Conservation (phyloP, 2,329 filamentous ascomycete genomes). For the Colletotrichum euphorbiae region DNA sequence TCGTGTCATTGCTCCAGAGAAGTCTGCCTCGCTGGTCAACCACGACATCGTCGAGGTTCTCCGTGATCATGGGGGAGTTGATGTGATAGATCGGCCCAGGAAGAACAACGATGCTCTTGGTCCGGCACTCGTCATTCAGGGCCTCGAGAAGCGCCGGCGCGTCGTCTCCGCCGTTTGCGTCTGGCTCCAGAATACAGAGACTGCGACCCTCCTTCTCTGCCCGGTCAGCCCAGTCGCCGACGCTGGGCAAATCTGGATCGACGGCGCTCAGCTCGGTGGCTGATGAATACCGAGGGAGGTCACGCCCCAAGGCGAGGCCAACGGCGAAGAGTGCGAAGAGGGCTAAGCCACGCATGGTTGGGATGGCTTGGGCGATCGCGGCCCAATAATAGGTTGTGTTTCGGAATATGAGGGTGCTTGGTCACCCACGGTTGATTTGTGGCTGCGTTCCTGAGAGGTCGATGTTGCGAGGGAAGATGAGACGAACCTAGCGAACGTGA, state of each 20-base stretch:
- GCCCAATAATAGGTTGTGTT: neutral
- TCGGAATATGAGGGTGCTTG: neutral
- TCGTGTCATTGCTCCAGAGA: slow-evolving; percentile 58
- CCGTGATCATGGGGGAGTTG: slow-evolving; percentile 50
- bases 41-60: slow-evolving; percentile 50
- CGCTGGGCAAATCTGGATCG: neutral
- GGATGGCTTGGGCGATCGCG: neutral
- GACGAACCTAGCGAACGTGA: neutral
- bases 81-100: slow-evolving; percentile 51
- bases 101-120: slow-evolving; percentile 48
- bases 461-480: neutral
- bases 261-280: neutral
- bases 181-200: slow-evolving; percentile 47
- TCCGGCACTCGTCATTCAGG: slow-evolving; percentile 47
- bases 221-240: slow-evolving; percentile 48
- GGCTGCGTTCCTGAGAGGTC: neutral
- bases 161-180: slow-evolving; percentile 46
- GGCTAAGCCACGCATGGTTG: slow-evolving; percentile 23
- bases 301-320: slow-evolving; percentile 4
- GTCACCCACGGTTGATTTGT: slow-evolving; percentile 17
- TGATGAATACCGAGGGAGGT: neutral
- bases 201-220: slow-evolving; percentile 48
- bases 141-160: slow-evolving; percentile 48
- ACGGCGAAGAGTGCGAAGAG: neutral
- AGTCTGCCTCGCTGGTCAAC: slow-evolving; percentile 57